Evolutionary conservation across 148 eudicot species (phyloP), one percentile per base, ranked within the genome.

Genomic region (Cornus suecica): DNA sequence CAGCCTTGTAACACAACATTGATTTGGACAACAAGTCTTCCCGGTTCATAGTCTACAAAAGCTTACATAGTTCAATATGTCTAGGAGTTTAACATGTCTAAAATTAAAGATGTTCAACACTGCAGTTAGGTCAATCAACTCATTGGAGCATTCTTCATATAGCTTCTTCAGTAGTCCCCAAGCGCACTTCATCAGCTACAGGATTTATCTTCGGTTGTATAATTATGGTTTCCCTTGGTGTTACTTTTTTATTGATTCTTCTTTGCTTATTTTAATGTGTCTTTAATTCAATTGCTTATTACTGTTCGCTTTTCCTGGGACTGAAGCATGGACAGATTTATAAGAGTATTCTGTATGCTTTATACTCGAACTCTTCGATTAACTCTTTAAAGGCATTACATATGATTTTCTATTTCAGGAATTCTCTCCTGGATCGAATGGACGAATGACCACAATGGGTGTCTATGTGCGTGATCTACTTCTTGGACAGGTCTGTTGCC

Each of bases 341-440:
- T 67, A 3, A 73, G 0, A 24, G 9, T 16, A 37, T 23, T 58
- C 13, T 64, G 10, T 34, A 2, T 29, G 42, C 45, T 30, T 16
- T 74, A 42, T 29, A 28, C 23, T 58, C 62, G 16, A 58, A 58
- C 15, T 58, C 62, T 58, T 20, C 2, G 62, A n/a, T 58, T 24
- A 58, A 58, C n/a, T 37, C 48, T 42, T 66, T 65, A 13, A 45
- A 26, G 26, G 65, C 51, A 10, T 67, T 29, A 8, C 52, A 51
- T 52, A 26, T 68, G 31, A 45, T 81, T 71, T 70, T 70, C 48
- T 77, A 75, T 75, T 77, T 68, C 82, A 95, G 99, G 99, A 92
- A 83, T 95, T 95, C 85, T 88, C 99, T 45, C 99, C 99, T 75
- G 99, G 99, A 78, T 95, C 94, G 15, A 88, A 74, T 83, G 97